A percentile compares a stretch with the other conserved stretches of the same genome.
phyloP scores from a whole-genome alignment of 2,329 filamentous ascomycete genomes.

The Tolypocladium endophyticum region DNA sequence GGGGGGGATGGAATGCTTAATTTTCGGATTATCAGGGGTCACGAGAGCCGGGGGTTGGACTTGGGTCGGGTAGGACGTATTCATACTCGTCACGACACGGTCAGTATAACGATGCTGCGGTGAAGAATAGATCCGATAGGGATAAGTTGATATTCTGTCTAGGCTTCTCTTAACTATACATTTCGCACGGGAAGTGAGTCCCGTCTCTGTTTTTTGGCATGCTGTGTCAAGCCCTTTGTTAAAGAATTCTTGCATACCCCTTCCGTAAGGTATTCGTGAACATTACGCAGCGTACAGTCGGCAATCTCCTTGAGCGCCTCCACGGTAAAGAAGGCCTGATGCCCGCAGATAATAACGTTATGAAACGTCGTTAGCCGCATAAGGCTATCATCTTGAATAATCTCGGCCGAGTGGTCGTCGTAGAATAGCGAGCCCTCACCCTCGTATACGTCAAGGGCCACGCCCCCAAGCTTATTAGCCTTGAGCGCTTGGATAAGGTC shows the following conservation, averaged over 20 bases:
- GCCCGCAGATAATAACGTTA: constrained; percentile 56
- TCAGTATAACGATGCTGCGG: too few species aligned
- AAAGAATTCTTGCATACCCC: constrained; percentile 24
- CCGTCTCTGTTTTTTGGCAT: neutral
- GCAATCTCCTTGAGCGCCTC: constrained; percentile 57
- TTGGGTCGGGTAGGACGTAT: too few species aligned
- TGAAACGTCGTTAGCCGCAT: constrained; percentile 59
- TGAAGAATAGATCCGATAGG: too few species aligned
- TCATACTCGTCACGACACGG: too few species aligned
- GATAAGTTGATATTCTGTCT: too few species aligned
- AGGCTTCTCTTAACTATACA: constrained; percentile 7
- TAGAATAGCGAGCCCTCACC: constrained; percentile 53
- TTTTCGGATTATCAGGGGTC: too few species aligned
- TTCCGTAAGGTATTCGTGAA: constrained; percentile 30
- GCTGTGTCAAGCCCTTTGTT: constrained; percentile 11
- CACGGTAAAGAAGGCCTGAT: constrained; percentile 60
- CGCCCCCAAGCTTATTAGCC: constrained; percentile 43
- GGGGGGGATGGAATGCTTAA: too few species aligned
- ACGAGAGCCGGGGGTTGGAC: too few species aligned
- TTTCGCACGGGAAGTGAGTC: constrained; percentile 9
- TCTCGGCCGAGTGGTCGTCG: constrained; percentile 51
- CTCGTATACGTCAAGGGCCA: constrained; percentile 61
- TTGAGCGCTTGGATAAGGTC: constrained; percentile 53
- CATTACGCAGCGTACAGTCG: constrained; percentile 45
- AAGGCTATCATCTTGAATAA: constrained; percentile 56